Percentiles rank a stretch among this genome's conserved stretches.
phyloP scores from a whole-genome alignment of 2,329 filamentous ascomycete species.

The Cytospora chrysosperma region DNA sequence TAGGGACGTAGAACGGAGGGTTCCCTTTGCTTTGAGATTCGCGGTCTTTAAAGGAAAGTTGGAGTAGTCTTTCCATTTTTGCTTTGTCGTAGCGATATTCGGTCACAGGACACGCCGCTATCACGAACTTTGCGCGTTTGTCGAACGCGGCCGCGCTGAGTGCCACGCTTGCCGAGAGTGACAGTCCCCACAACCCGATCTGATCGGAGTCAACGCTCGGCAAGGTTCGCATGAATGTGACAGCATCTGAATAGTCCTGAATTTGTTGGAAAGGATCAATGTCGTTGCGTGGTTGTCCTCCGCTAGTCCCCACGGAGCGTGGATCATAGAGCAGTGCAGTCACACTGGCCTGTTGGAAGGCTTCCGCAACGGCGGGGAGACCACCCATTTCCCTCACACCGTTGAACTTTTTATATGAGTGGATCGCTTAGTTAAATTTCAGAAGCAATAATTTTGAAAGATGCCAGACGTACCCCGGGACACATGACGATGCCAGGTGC shows the following conservation, averaged over 20 bases:
- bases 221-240: constrained; percentile 34
- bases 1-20: constrained; percentile 2
- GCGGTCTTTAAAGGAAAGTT: neutral
- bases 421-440: neutral
- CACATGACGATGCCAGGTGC: neutral
- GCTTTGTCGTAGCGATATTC: neutral
- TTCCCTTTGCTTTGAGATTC: constrained; percentile 12
- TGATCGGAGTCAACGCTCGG: constrained; percentile 32
- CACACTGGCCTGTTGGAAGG: constrained; percentile 28
- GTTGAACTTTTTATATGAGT: constrained; percentile 6
- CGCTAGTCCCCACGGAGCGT: constrained; percentile 35
- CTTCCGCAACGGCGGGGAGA: neutral
- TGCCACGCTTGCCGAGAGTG: constrained; percentile 31
- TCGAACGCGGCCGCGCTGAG: constrained; percentile 34
- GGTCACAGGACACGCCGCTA: constrained; percentile 24
- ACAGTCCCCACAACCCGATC: constrained; percentile 40
- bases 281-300: constrained; percentile 35
- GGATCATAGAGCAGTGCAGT: constrained; percentile 37
- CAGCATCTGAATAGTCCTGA: constrained; percentile 33
- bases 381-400: neutral
- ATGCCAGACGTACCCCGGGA: constrained; percentile 1
- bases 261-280: constrained; percentile 30
- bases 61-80: constrained; percentile 25
- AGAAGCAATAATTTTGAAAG: neutral
- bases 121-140: constrained; percentile 29